Percentiles rank a stretch among this genome's conserved stretches.
These are phyloP conservation scores for Trichophyton verrucosum DNA, from an alignment of 2,329 filamentous ascomycete genomes.

Conservation along the genomic window DNA sequence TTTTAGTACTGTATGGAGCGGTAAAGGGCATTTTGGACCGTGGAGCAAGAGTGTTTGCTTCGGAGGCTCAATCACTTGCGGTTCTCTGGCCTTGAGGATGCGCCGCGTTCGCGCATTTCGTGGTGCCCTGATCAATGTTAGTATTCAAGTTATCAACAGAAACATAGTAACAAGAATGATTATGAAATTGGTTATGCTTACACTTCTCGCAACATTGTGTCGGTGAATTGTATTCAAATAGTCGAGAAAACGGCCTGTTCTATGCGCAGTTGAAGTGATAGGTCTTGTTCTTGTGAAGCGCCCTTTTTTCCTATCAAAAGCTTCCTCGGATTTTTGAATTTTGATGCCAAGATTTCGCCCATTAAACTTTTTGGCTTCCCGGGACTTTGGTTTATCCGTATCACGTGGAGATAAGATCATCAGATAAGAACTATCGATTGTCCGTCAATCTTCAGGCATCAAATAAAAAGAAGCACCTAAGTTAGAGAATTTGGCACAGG, in stretches of 20 bases:
- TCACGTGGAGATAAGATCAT: slow-evolving; percentile 1
- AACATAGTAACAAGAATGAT: not conserved
- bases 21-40: slow-evolving; percentile 70
- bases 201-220: slow-evolving; percentile 12
- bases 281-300: not conserved
- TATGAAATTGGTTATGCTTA: slow-evolving; percentile 1
- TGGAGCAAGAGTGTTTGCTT: slow-evolving; percentile 84
- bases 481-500: no score
- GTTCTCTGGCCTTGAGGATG: slow-evolving; percentile 82
- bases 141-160: not conserved
- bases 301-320: not conserved
- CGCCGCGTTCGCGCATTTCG: slow-evolving; percentile 85
- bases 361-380: not conserved
- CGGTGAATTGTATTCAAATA: not conserved
- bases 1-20: slow-evolving; percentile 69
- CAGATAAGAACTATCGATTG: no score
- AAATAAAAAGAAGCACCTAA: no score
- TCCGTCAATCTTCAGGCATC: not conserved
- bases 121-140: slow-evolving; percentile 42
- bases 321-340: not conserved
- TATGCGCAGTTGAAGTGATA: not conserved
- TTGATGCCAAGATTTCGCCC: not conserved
- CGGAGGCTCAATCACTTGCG: slow-evolving; percentile 77
- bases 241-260: not conserved
- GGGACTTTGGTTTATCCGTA: not conserved